Base-by-base conservation (phyloP, 1,284 basidiomycete species). In the Pseudomicrostroma phylloplanum region DNA sequence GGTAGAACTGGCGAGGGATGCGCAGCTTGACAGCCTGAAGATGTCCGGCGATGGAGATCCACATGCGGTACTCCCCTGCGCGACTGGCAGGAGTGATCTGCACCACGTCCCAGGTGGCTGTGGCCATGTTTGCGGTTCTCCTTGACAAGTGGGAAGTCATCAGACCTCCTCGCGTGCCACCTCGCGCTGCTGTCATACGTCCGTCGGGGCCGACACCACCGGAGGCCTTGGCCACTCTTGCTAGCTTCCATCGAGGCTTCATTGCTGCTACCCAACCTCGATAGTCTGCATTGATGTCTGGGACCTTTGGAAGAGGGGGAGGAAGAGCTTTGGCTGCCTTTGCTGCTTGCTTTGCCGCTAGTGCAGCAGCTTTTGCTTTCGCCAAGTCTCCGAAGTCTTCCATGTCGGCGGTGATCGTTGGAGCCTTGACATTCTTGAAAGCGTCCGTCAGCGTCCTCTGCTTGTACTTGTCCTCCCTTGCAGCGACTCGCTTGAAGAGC, bases 391-490 rank as follows among this genome's bases (percentile, higher is more conserved):
- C 36, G 21, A 42, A 11, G 9, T 21, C 23, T 23, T 30, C 30
- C 42, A 36, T 61, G 7, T 30, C 55, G 15, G 58, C 53, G 15
- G 17, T 59, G 17, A n/a, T 17, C 9, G 30, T 9, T 9, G 30
- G 30, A 13, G 46, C n/a, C 51, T 54, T 55, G 4, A 48, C 51
- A 21, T 26, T 56, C 54, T 83, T 85, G 82, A 98, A 98, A 82
- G 97, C 96, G 73, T 96, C 92, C 0, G 92, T 94, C 53, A 99
- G 83, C 80, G 93, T 96, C 81, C 94, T 92, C 80, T 99, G 96
- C 78, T 91, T 92, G 83, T 96, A 96, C 81, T 91, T 96, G 84
- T 98, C 96, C 55, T 94, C 87, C 21, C 89, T 85, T 1, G 88
- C 89, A 7, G 89, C 89, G 17, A 98, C 90, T 40, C 96, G 85